Evolutionary conservation across 2,329 filamentous ascomycete species (phyloP).

Genomic region (Cucurbitaria berberidis): DNA sequence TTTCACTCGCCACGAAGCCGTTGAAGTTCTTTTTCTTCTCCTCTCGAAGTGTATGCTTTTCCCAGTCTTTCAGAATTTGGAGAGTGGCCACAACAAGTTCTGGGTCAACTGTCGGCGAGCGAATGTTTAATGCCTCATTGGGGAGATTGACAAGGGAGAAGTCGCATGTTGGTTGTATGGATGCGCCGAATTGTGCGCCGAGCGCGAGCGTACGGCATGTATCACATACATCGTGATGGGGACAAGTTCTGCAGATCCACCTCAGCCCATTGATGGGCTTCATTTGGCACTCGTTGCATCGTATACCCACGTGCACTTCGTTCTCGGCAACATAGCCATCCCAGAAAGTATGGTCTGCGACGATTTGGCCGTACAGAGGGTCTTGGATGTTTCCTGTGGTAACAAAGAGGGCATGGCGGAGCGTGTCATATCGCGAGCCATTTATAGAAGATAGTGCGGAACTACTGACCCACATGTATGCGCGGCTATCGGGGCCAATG

Average conservation of each 20-base stretch:
- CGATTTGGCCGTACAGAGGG: constrained; percentile 42
- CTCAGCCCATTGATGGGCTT: constrained; percentile 32
- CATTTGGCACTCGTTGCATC: constrained; percentile 28
- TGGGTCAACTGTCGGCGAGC: constrained; percentile 29
- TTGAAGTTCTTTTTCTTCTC: constrained; percentile 26
- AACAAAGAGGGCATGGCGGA: constrained; percentile 43
- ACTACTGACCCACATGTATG: constrained; percentile 42
- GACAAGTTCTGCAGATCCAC: constrained; percentile 35
- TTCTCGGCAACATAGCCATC: constrained; percentile 31
- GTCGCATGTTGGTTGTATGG: constrained; percentile 23
- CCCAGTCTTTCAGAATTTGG: constrained; percentile 45
- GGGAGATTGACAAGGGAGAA: constrained; percentile 33
- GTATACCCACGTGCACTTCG: constrained; percentile 20
- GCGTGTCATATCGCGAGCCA: constrained; percentile 36
- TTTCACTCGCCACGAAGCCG: constrained; percentile 30
- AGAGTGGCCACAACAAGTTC: constrained; percentile 39
- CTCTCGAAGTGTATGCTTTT: constrained; percentile 30
- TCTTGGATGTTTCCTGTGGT: constrained; percentile 26
- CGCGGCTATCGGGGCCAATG: constrained; percentile 32
- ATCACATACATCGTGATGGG: constrained; percentile 35
- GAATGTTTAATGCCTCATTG: constrained; percentile 39
- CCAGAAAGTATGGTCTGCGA: constrained; percentile 45
- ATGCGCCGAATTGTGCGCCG: constrained; percentile 3
- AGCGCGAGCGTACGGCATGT: constrained; percentile 16
- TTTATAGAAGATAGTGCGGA: constrained; percentile 28